Evolutionary conservation across 2,329 filamentous ascomycete species (phyloP).

Genomic region (Fusarium sp.): DNA sequence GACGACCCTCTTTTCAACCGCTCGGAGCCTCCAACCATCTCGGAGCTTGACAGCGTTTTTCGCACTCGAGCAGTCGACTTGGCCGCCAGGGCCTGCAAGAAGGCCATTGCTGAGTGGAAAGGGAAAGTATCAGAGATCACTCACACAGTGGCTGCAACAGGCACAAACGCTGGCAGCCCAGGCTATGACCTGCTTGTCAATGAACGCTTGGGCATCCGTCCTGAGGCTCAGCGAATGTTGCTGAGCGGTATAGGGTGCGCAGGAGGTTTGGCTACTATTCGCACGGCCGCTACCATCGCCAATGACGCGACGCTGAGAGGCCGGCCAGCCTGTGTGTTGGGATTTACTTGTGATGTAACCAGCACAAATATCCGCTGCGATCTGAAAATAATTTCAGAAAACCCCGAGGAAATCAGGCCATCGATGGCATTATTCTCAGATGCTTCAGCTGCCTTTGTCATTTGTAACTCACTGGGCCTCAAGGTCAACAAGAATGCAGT

Average conservation of each 20-base stretch:
- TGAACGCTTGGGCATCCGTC: neutral
- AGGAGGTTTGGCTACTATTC: slow-evolving; percentile 1
- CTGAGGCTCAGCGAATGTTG: slow-evolving; percentile 1
- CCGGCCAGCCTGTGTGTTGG: neutral
- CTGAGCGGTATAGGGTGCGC: slow-evolving; percentile 1
- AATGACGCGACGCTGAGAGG: slow-evolving; percentile 1
- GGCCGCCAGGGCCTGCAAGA: neutral
- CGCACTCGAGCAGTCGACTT: neutral
- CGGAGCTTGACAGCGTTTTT: slow-evolving; percentile 1
- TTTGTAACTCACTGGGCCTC: neutral
- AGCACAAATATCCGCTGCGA: neutral
- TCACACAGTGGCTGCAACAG: neutral
- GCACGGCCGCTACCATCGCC: neutral
- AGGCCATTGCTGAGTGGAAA: neutral
- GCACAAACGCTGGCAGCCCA: neutral
- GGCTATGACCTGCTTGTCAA: neutral
- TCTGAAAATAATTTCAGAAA: slow-evolving; percentile 1
- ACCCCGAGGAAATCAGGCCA: neutral
- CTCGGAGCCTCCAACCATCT: neutral
- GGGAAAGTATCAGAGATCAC: neutral
- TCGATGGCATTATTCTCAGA: slow-evolving; percentile 3
- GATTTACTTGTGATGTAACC: slow-evolving; percentile 1
- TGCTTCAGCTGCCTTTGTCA: neutral
- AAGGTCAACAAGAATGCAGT: neutral
- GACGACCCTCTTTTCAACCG: neutral